Evolutionary conservation across 1,284 basidiomycete genomes (phyloP).

Genomic region (Rhodofomes roseus): DNA sequence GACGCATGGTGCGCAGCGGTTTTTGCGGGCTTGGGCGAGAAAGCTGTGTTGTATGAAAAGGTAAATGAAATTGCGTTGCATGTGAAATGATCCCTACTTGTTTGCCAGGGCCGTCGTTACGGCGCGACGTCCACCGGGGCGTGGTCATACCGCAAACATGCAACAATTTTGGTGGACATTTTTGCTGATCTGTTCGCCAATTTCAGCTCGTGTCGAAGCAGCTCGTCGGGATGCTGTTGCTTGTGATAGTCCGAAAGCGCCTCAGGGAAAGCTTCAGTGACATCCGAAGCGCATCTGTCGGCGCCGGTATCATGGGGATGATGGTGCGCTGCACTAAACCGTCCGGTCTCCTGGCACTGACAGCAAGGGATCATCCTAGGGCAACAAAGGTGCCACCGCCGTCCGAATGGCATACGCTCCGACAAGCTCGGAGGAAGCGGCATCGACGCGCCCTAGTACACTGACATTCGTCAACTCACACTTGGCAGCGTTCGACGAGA

Average conservation of each 20-base stretch:
- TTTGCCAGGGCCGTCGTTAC: neutral
- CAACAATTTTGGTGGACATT: no score
- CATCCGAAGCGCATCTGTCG: conserved; percentile 47
- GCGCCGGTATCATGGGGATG: conserved; percentile 69
- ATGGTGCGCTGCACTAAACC: conserved; percentile 44
- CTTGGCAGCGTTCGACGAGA: conserved; percentile 77
- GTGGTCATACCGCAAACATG: no score
- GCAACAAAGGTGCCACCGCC: conserved; percentile 73
- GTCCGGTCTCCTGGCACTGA: neutral
- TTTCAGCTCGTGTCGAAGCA: conserved; percentile 65
- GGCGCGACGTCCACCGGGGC: no score
- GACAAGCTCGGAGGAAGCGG: conserved; percentile 7
- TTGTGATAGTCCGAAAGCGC: conserved; percentile 58
- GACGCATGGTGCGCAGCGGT: conserved; percentile 65
- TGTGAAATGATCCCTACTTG: neutral
- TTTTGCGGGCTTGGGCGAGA: conserved; percentile 68
- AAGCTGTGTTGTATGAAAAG: conserved; percentile 59
- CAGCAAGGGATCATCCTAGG: conserved; percentile 35
- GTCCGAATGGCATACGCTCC: conserved; percentile 57
- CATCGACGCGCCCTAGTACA: conserved; percentile 32
- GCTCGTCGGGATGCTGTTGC: conserved; percentile 72
- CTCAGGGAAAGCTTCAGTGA: conserved; percentile 49
- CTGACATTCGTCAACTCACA: conserved; percentile 76
- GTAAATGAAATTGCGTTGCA: conserved; percentile 30
- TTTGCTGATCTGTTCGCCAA: neutral